Evolutionary conservation across 2,329 filamentous ascomycete species (phyloP).

Genomic region (Periconia sp.): DNA sequence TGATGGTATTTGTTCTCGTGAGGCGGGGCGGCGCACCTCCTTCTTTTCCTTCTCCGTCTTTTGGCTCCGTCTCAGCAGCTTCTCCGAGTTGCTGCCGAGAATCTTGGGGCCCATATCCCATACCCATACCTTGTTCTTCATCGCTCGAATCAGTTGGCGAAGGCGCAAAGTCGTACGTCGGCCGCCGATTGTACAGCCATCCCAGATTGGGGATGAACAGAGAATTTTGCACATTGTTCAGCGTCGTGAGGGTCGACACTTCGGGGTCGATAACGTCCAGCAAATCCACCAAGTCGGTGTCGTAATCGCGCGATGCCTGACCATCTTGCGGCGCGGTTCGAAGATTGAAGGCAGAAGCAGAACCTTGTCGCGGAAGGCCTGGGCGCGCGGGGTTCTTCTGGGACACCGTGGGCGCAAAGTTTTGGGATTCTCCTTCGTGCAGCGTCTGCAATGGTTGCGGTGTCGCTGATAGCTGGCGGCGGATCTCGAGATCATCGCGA

Average conservation of each 20-base stretch:
- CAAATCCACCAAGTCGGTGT: slow-evolving; percentile 64
- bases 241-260: slow-evolving; percentile 76
- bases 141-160: slow-evolving; percentile 36
- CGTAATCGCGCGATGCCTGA: slow-evolving; percentile 50
- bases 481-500: slow-evolving; percentile 27
- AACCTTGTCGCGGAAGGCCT: slow-evolving; percentile 21
- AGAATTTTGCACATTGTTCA: slow-evolving; percentile 92
- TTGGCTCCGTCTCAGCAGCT: neutral
- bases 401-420: slow-evolving; percentile 17
- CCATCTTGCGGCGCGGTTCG: neutral
- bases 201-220: slow-evolving; percentile 82
- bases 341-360: slow-evolving; percentile 27
- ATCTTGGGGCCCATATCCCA: slow-evolving; percentile 6
- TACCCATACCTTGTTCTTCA: slow-evolving; percentile 23
- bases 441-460: slow-evolving; percentile 30
- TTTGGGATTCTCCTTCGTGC: slow-evolving; percentile 27
- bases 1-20: slow-evolving; percentile 30
- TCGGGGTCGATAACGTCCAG: slow-evolving; percentile 78
- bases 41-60: slow-evolving; percentile 16
- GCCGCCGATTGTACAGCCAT: slow-evolving; percentile 70
- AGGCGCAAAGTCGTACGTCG: slow-evolving; percentile 72
- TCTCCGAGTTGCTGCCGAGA: slow-evolving; percentile 2
- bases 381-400: slow-evolving; percentile 17
- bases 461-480: slow-evolving; percentile 29
- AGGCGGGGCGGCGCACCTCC: slow-evolving; percentile 15